Conservation (phyloP, 2,329 filamentous ascomycete genomes). For the Microsporum canis region DNA sequence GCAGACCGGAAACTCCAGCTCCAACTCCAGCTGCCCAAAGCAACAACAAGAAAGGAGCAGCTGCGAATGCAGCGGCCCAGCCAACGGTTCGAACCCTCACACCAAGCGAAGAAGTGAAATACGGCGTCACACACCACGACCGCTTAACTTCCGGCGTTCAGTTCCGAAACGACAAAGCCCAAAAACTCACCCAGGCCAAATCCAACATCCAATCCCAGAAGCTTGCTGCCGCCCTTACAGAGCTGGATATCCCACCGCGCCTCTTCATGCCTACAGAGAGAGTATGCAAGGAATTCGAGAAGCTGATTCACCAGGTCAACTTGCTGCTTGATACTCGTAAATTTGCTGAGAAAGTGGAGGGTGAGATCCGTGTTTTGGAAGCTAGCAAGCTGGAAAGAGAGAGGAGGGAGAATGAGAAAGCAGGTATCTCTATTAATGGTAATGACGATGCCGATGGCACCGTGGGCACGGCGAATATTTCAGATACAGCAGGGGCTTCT, state of each 20-base stretch:
- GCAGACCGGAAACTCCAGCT: constrained; percentile 25
- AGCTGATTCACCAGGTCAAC: constrained; percentile 38
- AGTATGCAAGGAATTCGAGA: constrained; percentile 40
- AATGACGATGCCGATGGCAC: constrained; percentile 21
- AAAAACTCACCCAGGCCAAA: constrained; percentile 40
- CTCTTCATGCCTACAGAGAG: constrained; percentile 41
- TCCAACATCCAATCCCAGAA: constrained; percentile 41
- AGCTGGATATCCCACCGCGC: constrained; percentile 37
- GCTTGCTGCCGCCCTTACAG: constrained; percentile 36
- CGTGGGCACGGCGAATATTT: constrained; percentile 8
- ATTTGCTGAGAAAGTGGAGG: constrained; percentile 37
- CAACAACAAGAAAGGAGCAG: constrained; percentile 28
- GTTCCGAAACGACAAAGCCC: constrained; percentile 59
- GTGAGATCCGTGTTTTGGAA: constrained; percentile 38
- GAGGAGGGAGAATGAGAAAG: constrained; percentile 24
- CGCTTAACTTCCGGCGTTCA: constrained; percentile 74
- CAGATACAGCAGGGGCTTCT: not conserved
- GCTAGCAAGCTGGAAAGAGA: constrained; percentile 32
- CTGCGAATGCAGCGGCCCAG: constrained; percentile 33
- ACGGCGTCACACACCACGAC: constrained; percentile 76
- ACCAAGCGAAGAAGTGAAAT: constrained; percentile 63
- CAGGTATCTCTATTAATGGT: constrained; percentile 17
- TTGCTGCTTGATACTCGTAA: constrained; percentile 39
- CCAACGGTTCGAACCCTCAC: constrained; percentile 59
- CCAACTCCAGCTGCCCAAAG: constrained; percentile 26